These are phyloP conservation scores for Kappamyces sp. DNA, from an alignment of 192 early-diverging fungal species.

Conservation along the genomic window DNA sequence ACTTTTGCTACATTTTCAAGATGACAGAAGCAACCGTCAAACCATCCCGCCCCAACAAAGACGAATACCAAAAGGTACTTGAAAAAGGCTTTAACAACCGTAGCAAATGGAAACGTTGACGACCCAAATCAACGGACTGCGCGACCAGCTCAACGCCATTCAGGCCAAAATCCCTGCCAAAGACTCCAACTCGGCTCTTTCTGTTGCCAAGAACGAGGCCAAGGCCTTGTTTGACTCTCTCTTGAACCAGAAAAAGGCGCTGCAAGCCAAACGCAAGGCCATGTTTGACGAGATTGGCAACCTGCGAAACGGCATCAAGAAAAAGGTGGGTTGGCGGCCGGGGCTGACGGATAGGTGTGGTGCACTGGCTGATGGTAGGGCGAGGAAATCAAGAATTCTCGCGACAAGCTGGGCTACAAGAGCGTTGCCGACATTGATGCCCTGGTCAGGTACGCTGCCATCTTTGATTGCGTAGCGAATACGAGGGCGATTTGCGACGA, in stretches of 20 bases:
- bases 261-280: neutral
- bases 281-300: slow-evolving; percentile 66
- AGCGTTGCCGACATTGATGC: slow-evolving; percentile 71
- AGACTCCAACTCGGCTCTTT: slow-evolving; percentile 4
- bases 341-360: neutral
- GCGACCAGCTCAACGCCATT: slow-evolving; percentile 1
- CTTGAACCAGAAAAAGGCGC: slow-evolving; percentile 14
- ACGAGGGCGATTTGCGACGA: slow-evolving; percentile 72
- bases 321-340: slow-evolving; percentile 55
- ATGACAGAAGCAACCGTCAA: slow-evolving; percentile 4
- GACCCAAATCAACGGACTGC: neutral
- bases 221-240: slow-evolving; percentile 9
- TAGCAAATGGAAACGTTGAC: neutral
- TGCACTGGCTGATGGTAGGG: slow-evolving; percentile 33
- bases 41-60: slow-evolving; percentile 15
- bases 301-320: slow-evolving; percentile 68
- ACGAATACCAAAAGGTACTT: neutral
- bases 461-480: slow-evolving; percentile 41
- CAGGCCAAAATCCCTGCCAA: slow-evolving; percentile 12
- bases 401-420: slow-evolving; percentile 76
- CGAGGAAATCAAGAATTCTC: slow-evolving; percentile 65
- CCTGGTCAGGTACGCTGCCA: slow-evolving; percentile 59
- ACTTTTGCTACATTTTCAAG: slow-evolving; percentile 1
- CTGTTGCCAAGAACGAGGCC: slow-evolving; percentile 9
- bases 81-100: no score